Evolutionary conservation across 1,139 yeast genomes (phyloP).

Genomic region (Cylindricascospora bacillispora): DNA sequence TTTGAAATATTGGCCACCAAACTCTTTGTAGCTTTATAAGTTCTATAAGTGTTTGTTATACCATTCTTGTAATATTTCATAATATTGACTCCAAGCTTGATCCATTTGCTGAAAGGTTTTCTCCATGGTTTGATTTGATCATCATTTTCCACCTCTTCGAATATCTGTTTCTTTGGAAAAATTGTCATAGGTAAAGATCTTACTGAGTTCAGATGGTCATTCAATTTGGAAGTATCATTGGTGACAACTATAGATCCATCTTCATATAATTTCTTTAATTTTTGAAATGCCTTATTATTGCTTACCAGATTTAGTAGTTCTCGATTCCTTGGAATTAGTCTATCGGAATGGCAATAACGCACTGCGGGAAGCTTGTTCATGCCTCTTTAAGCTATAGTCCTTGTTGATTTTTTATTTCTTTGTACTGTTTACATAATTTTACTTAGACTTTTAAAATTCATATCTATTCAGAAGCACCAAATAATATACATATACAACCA

Average conservation of each 20-base stretch:
- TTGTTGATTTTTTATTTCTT: too few relatives aligned
- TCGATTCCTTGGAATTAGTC: too few relatives aligned
- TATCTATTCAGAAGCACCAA: too few relatives aligned
- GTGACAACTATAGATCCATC: background rate
- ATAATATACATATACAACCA: too few relatives aligned
- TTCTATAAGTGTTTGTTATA: conserved; percentile 13
- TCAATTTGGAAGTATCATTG: conserved; percentile 1
- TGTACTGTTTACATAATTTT: too few relatives aligned
- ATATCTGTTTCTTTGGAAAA: conserved; percentile 12
- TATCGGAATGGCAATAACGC: too few relatives aligned
- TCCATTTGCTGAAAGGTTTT: conserved; percentile 17
- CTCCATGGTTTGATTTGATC: conserved; percentile 19
- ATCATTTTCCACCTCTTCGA: conserved; percentile 11
- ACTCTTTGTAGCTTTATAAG: conserved; percentile 9
- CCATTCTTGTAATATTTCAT: conserved; percentile 16
- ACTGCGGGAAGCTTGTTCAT: too few relatives aligned
- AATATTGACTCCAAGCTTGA: conserved; percentile 14
- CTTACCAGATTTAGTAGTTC: too few relatives aligned
- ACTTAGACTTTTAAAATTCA: too few relatives aligned
- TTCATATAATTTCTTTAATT: background rate
- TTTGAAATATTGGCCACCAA: background rate
- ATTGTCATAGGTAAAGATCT: conserved; percentile 13
- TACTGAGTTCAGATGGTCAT: conserved; percentile 8
- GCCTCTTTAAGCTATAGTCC: too few relatives aligned
- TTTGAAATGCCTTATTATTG: background rate